Evolutionary conservation across 2,329 filamentous ascomycete genomes (phyloP).

Genomic region (Amauroascus verrucosus): DNA sequence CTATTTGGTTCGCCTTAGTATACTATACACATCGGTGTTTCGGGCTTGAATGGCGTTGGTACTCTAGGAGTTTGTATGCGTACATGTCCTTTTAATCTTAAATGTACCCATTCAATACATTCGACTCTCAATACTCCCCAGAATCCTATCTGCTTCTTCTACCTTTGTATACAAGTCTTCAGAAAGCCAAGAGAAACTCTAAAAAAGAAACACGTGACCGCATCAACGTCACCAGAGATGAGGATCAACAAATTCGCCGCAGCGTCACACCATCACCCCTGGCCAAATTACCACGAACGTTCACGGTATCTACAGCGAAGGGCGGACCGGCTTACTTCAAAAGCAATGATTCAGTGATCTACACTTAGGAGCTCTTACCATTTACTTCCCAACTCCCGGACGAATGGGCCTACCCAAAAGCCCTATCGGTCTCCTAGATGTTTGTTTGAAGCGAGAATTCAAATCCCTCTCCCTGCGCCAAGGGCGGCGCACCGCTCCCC

Average conservation of each 20-base stretch:
- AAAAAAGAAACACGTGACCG: too few relatives aligned
- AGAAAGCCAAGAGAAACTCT: too few relatives aligned
- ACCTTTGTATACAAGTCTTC: too few relatives aligned
- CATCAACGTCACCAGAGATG: too few relatives aligned
- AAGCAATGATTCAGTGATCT: not conserved
- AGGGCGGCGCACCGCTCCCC: too few relatives aligned
- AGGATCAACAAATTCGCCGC: conserved; percentile 11
- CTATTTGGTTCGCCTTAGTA: too few relatives aligned
- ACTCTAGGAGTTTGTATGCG: not conserved
- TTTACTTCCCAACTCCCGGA: too few relatives aligned
- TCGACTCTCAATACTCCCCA: too few relatives aligned
- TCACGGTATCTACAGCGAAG: not conserved
- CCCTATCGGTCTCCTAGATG: not conserved
- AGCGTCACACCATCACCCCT: too few relatives aligned
- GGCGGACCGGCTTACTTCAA: not conserved
- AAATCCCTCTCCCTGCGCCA: not conserved
- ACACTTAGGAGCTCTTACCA: not conserved
- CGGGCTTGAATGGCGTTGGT: not conserved
- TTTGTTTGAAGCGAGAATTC: not conserved
- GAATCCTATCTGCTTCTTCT: too few relatives aligned
- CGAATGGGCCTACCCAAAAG: too few relatives aligned
- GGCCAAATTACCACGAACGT: not conserved
- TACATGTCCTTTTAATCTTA: not conserved
- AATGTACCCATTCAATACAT: not conserved
- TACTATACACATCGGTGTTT: not conserved